Evolutionary conservation across 176 grass and related monocot genomes (phyloP), one percentile per base, ranked within the genome.

Genomic region (Avena insularis): DNA sequence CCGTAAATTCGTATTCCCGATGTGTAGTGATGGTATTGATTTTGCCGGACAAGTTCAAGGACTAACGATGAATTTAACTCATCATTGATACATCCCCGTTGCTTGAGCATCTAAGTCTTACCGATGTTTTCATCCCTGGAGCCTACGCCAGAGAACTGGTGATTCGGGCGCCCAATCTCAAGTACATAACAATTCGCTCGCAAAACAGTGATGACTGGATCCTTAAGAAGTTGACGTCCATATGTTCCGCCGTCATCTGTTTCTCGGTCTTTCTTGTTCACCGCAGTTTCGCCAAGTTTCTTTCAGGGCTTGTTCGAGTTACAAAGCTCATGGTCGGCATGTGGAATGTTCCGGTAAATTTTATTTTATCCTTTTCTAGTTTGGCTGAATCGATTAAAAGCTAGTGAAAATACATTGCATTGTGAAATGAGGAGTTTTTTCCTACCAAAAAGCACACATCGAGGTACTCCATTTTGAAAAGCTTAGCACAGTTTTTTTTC

Each of bases 21-120:
- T 23, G 23, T 23, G 0, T 23, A 23, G 23, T 23, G 23, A 23
- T 23, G 23, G 23, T 23, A 23, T 23, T 23, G 23, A 23, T 23
- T 23, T 23, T 23, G 23, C 23, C 23, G 23, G 23, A 23, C 23
- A 23, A 23, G 23, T 23, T 23, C 23, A 23, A 23, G 23, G 23
- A 23, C 23, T 23, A 23, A 23, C 23, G 23, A 23, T 23, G 23
- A 23, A 23, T 23, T 23, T 23, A 23, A 23, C 23, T 23, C 23
- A 97, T 89, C 95, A 55, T 84, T 15, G 71, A 33, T 16, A 64
- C 43, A 16, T 84, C 71, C 40, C 82, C 82, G 7, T 84, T 76
- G 57, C 71, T 84, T 4, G 71, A 84, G 82, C 0, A 19, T 20
- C 69, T 84, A 50, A 17, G 45, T 12, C 67, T 83, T 11, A 25